Percentiles rank a stretch among this genome's conserved stretches.
phyloP scores from a whole-genome alignment of 164 flowering plant genomes.

The Liquidambar formosana region DNA sequence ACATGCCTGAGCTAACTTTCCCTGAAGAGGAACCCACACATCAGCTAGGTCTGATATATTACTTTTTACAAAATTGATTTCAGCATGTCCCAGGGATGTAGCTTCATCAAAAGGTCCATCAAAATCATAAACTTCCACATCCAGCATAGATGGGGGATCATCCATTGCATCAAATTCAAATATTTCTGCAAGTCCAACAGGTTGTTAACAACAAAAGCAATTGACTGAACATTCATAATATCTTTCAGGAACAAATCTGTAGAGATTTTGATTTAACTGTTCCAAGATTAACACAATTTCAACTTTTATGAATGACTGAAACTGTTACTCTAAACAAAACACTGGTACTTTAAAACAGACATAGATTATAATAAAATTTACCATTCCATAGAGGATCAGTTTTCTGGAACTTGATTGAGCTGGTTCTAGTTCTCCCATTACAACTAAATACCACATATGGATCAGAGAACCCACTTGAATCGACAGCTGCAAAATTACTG shows the following conservation, averaged over 20 bases:
- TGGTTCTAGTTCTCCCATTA: constrained; percentile 87
- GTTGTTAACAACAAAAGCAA: constrained; percentile 1
- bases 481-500: constrained; percentile 78
- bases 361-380: constrained; percentile 21
- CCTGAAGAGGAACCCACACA: constrained; percentile 88
- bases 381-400: constrained; percentile 93
- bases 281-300: background rate
- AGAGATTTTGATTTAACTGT: background rate
- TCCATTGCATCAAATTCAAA: constrained; percentile 99
- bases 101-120: constrained; percentile 98
- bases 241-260: background rate
- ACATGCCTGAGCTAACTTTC: constrained; percentile 85
- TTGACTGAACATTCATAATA: background rate
- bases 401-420: constrained; percentile 93
- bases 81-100: constrained; percentile 81
- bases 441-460: constrained; percentile 93
- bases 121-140: constrained; percentile 90
- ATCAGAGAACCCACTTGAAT: constrained; percentile 81
- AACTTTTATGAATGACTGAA: background rate
- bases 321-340: background rate
- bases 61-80: constrained; percentile 77
- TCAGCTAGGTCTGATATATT: constrained; percentile 80
- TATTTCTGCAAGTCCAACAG: constrained; percentile 65
- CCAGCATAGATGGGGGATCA: constrained; percentile 88
- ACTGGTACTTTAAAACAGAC: background rate